Conservation (phyloP, 148 eudicot species). For the Nepenthes mirabilis region DNA sequence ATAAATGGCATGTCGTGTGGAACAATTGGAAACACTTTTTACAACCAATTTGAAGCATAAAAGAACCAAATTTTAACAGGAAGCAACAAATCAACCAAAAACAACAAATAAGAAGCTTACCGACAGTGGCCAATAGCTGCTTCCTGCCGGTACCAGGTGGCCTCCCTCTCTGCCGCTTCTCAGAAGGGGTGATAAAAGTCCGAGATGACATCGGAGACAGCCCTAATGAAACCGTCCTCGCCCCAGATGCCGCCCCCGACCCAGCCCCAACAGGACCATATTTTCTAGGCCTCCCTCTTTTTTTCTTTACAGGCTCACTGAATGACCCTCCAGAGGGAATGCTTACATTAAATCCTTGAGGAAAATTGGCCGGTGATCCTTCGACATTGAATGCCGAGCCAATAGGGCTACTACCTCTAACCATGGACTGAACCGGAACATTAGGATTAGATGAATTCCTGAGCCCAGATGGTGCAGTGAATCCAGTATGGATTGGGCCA, state of each 20-base stretch:
- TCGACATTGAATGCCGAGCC: neutral
- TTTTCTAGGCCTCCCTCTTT: slow-evolving; percentile 6
- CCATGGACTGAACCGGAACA: neutral
- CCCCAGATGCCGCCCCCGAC: neutral
- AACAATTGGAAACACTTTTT: too few relatives aligned
- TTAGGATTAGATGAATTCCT: neutral
- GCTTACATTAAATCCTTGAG: neutral
- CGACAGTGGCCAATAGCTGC: neutral
- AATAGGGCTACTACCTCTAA: neutral
- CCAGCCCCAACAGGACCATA: slow-evolving; percentile 3
- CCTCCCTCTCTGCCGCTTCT: slow-evolving; percentile 3
- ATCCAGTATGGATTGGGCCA: neutral
- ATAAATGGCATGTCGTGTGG: too few relatives aligned
- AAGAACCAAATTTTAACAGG: too few relatives aligned
- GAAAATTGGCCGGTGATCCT: neutral
- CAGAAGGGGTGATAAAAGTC: neutral
- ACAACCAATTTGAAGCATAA: too few relatives aligned
- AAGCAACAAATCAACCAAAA: too few relatives aligned
- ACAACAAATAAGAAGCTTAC: slow-evolving; percentile 1
- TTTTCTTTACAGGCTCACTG: neutral
- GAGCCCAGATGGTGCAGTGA: neutral
- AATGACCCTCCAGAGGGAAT: neutral
- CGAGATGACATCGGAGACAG: neutral
- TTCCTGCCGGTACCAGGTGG: slow-evolving; percentile 5
- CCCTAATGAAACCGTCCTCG: neutral